phyloP scores from a whole-genome alignment of 192 early-diverging fungal genomes.

The Coemansia sp. region DNA sequence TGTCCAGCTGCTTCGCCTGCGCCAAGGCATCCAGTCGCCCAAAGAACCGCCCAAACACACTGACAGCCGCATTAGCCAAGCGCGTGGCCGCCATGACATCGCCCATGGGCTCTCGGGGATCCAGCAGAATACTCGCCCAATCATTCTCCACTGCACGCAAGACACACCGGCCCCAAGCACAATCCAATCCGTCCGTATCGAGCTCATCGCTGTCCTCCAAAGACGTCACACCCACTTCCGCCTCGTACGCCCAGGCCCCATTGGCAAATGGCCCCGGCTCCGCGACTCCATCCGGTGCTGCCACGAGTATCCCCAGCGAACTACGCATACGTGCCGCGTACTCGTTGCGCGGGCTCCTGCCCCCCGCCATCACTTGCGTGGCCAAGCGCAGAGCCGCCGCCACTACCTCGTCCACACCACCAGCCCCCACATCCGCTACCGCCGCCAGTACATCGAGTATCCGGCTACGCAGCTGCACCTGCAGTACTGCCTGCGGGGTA shows the following conservation, averaged over 20 bases:
- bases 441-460: constrained; percentile 19
- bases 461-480: constrained; percentile 20
- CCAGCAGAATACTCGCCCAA: constrained; percentile 8
- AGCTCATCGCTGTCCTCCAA: constrained; percentile 3
- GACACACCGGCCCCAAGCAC: not conserved
- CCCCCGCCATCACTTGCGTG: constrained; percentile 16
- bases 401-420: not conserved
- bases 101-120: too few species aligned
- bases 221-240: constrained; percentile 31
- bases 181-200: too few species aligned
- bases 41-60: constrained; percentile 71
- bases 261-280: constrained; percentile 4
- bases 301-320: not conserved
- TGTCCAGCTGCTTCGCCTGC: constrained; percentile 75
- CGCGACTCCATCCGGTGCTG: not conserved
- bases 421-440: not conserved
- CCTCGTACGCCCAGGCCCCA: constrained; percentile 42
- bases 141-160: constrained; percentile 12
- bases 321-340: constrained; percentile 7
- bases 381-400: constrained; percentile 22
- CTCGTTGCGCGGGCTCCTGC: constrained; percentile 18
- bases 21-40: constrained; percentile 58
- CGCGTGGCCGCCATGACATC: constrained; percentile 16
- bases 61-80: constrained; percentile 74
- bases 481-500: too few species aligned